phyloP scores from a whole-genome alignment of 352 stramenopile genomes.

The Pythium rishiriense region DNA sequence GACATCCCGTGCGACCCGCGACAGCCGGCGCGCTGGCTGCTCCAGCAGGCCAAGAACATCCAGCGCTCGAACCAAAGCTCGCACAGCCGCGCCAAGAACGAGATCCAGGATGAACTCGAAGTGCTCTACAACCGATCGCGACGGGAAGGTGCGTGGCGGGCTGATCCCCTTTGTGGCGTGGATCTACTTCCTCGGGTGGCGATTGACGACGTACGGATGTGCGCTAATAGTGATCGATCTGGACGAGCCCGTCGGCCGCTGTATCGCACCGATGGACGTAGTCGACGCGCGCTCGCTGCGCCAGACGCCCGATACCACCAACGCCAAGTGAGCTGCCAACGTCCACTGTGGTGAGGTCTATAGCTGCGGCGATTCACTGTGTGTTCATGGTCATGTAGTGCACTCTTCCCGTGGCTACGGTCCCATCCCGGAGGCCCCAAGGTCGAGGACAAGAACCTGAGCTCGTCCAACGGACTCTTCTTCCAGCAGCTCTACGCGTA shows the following conservation, averaged over 20 bases:
- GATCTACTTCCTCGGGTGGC: no score
- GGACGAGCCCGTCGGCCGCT: constrained; percentile 59
- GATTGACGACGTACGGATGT: background rate
- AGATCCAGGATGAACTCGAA: constrained; percentile 61
- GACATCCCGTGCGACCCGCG: constrained; percentile 80
- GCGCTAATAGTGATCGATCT: constrained; percentile 59
- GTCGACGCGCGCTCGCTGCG: constrained; percentile 70
- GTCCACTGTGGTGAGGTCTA: background rate
- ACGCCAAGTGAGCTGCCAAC: constrained; percentile 34
- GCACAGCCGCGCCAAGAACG: constrained; percentile 27
- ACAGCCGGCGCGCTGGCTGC: constrained; percentile 69
- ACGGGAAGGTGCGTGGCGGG: constrained; percentile 30
- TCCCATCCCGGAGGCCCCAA: constrained; percentile 57
- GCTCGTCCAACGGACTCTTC: constrained; percentile 72
- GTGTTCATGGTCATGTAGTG: constrained; percentile 26
- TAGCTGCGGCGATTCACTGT: background rate
- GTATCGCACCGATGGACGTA: constrained; percentile 73
- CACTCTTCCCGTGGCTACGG: constrained; percentile 76
- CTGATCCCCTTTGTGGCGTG: no score
- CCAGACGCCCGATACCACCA: constrained; percentile 66
- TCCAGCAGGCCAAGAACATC: constrained; percentile 79
- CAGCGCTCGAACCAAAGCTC: constrained; percentile 47
- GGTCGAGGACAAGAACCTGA: constrained; percentile 54
- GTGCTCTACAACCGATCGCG: constrained; percentile 82
- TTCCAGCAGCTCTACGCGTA: constrained; percentile 87